phyloP scores from a whole-genome alignment of 108 stramenopile species.

The Fragilaria radians region DNA sequence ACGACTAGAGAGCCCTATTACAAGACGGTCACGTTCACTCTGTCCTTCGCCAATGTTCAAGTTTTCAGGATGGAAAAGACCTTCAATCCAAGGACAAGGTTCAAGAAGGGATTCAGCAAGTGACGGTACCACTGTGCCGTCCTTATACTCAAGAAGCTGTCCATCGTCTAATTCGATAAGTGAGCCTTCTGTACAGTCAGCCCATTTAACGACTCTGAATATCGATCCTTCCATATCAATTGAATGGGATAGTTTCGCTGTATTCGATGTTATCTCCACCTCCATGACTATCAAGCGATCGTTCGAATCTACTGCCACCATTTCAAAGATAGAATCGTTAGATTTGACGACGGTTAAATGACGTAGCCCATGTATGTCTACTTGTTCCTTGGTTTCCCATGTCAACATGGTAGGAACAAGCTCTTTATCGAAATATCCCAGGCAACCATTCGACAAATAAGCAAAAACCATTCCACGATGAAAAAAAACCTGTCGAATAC shows the following conservation, averaged over 20 bases:
- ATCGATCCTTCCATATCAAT: constrained; percentile 42
- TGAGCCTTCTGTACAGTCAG: constrained; percentile 42
- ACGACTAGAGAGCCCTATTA: constrained; percentile 62
- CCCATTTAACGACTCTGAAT: constrained; percentile 64
- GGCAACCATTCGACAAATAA: constrained; percentile 26
- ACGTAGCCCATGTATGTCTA: constrained; percentile 16
- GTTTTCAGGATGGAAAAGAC: constrained; percentile 21
- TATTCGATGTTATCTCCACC: constrained; percentile 16
- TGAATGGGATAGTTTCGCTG: constrained; percentile 23
- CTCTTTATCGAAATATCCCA: neutral
- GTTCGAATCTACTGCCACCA: constrained; percentile 21
- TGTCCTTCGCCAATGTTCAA: neutral
- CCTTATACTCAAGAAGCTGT: constrained; percentile 45
- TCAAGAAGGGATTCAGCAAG: constrained; percentile 64
- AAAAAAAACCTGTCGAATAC: constrained; percentile 30
- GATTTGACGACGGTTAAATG: constrained; percentile 12
- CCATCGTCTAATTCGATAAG: constrained; percentile 66
- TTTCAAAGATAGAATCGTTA: constrained; percentile 5
- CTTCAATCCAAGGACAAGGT: constrained; percentile 77
- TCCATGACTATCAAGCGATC: constrained; percentile 52
- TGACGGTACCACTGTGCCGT: constrained; percentile 19
- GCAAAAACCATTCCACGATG: neutral
- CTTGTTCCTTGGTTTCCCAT: constrained; percentile 11
- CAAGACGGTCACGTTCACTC: constrained; percentile 22
- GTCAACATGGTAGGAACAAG: neutral